These are phyloP conservation scores for Plectosphaerella sp. DNA, from an alignment of 2,329 filamentous ascomycete species.

Conservation along the genomic window DNA sequence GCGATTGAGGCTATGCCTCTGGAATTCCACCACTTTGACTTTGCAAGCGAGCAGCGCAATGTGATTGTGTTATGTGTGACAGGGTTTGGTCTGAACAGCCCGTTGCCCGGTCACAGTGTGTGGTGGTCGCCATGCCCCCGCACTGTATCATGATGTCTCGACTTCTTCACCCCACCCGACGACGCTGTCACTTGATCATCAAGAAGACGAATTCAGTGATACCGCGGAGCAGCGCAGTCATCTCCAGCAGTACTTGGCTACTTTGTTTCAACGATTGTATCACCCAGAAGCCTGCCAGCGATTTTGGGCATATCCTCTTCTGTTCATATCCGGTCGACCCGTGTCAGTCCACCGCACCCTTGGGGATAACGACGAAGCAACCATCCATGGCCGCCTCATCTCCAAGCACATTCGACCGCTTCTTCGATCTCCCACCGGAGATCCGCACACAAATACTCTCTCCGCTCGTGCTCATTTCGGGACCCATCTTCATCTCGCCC, in stretches of 20 bases:
- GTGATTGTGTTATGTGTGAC: too few relatives aligned
- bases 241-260: too few relatives aligned
- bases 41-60: too few relatives aligned
- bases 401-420: constrained; percentile 12
- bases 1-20: too few relatives aligned
- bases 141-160: background rate
- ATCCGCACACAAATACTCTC: constrained; percentile 20
- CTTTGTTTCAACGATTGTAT: too few relatives aligned
- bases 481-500: constrained; percentile 15
- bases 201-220: background rate
- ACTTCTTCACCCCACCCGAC: background rate
- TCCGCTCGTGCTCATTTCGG: constrained; percentile 15
- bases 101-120: background rate
- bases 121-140: background rate
- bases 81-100: too few relatives aligned
- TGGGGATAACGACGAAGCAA: background rate
- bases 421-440: constrained; percentile 22
- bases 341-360: background rate
- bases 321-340: too few relatives aligned
- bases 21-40: too few relatives aligned
- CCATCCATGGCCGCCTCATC: background rate
- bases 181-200: too few relatives aligned
- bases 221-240: too few relatives aligned
- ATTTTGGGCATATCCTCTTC: too few relatives aligned
- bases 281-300: too few relatives aligned